These are phyloP conservation scores for Coemansia sp. DNA, from an alignment of 192 early-diverging fungal genomes.

Conservation along the genomic window DNA sequence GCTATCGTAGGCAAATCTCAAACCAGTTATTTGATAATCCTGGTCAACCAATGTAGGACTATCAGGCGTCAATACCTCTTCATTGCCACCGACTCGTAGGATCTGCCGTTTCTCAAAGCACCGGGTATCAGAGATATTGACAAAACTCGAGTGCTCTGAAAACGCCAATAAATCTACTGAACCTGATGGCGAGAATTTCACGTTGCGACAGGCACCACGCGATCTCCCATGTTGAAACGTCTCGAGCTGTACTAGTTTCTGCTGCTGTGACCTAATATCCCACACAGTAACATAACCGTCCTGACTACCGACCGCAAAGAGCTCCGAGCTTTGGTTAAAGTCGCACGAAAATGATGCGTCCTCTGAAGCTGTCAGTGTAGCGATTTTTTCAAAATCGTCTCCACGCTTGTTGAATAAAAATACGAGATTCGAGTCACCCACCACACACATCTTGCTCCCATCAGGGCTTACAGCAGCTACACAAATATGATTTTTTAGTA, in stretches of 20 bases:
- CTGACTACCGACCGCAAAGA: constrained; percentile 95
- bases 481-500: neutral
- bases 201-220: constrained; percentile 73
- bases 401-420: constrained; percentile 80
- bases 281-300: constrained; percentile 92
- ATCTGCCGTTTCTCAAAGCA: constrained; percentile 83
- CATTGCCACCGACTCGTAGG: constrained; percentile 64
- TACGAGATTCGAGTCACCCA: constrained; percentile 87
- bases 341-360: constrained; percentile 94
- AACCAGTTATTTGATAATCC: constrained; percentile 84
- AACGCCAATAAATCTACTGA: constrained; percentile 84
- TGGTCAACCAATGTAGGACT: constrained; percentile 20
- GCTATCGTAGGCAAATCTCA: constrained; percentile 83
- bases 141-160: constrained; percentile 72
- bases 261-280: constrained; percentile 76
- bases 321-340: constrained; percentile 91
- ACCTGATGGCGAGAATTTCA: constrained; percentile 91
- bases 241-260: constrained; percentile 68
- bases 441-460: constrained; percentile 87
- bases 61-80: neutral
- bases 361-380: constrained; percentile 71
- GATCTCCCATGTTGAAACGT: constrained; percentile 74
- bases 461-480: constrained; percentile 86
- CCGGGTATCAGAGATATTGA: constrained; percentile 89
- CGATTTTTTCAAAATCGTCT: constrained; percentile 69